Percentiles rank a stretch among this genome's conserved stretches.
These are phyloP conservation scores for Colletotrichum eleusines DNA, from an alignment of 2,329 filamentous ascomycete species.

Conservation along the genomic window DNA sequence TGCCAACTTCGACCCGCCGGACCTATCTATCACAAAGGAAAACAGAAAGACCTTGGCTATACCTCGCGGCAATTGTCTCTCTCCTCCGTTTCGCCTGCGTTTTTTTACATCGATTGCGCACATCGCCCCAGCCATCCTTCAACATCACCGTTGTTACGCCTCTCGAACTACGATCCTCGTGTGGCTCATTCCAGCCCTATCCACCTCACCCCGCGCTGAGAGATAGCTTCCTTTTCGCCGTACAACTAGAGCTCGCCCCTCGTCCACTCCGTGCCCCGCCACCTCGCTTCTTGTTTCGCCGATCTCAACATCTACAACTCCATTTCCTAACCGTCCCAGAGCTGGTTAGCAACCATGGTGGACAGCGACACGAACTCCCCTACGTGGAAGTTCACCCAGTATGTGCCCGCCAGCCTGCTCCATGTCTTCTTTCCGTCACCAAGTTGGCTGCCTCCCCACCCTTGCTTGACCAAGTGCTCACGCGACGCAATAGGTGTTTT, in stretches of 20 bases:
- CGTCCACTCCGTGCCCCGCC: conserved; percentile 33
- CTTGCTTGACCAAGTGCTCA: conserved; percentile 45
- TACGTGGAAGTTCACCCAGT: conserved; percentile 99
- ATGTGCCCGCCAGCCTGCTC: conserved; percentile 59
- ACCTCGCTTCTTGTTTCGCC: conserved; percentile 13
- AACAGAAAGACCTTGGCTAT: not conserved
- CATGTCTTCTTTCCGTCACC: conserved; percentile 8
- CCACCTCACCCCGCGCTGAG: conserved; percentile 17
- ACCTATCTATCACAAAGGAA: conserved; percentile 10
- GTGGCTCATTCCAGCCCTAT: conserved; percentile 25
- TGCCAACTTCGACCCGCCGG: conserved; percentile 7
- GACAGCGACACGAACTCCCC: conserved; percentile 94
- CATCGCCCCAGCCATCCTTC: conserved; percentile 3
- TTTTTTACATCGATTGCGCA: conserved; percentile 26
- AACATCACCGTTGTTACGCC: not conserved
- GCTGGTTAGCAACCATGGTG: conserved; percentile 79
- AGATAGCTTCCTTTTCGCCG: conserved; percentile 13
- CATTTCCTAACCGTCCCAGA: conserved; percentile 9
- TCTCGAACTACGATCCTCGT: conserved; percentile 15
- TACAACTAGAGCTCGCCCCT: conserved; percentile 21
- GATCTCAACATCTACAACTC: conserved; percentile 14
- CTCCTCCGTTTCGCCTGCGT: conserved; percentile 22
- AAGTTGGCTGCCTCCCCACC: conserved; percentile 11
- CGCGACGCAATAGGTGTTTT: conserved; percentile 79
- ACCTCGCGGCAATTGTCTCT: conserved; percentile 17